A percentile compares a stretch with the other conserved stretches of the same genome.
Evolutionary conservation across 495 filamentous ascomycete species (phyloP).

Genomic region (Penicillium verhagenii): DNA sequence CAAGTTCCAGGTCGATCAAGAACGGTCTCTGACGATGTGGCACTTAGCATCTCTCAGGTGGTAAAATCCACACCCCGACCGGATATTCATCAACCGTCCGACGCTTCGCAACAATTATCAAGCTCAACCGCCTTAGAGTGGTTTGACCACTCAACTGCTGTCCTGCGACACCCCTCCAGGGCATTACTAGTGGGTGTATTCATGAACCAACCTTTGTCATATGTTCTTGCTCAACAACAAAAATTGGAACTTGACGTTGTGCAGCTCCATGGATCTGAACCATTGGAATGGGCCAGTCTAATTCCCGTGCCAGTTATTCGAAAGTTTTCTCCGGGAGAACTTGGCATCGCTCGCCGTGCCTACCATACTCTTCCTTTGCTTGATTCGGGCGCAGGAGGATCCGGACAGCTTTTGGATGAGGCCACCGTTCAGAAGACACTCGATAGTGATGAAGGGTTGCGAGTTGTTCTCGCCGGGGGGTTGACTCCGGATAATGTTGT

Average conservation of each 20-base stretch:
- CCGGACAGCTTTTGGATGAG: slow-evolving; percentile 72
- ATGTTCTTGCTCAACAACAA: slow-evolving; percentile 72
- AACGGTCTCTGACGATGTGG: slow-evolving; percentile 71
- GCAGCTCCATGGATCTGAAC: slow-evolving; percentile 89
- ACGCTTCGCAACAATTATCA: slow-evolving; percentile 14
- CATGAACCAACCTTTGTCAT: slow-evolving; percentile 80
- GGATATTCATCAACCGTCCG: slow-evolving; percentile 44
- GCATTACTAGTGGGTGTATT: slow-evolving; percentile 93
- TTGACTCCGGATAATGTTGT: slow-evolving; percentile 73
- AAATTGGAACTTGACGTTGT: slow-evolving; percentile 83
- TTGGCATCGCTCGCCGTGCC: slow-evolving; percentile 67
- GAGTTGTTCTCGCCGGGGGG: slow-evolving; percentile 80
- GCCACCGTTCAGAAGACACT: slow-evolving; percentile 61
- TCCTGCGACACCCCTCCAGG: slow-evolving; percentile 54
- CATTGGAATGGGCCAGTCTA: slow-evolving; percentile 81
- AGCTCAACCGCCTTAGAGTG: slow-evolving; percentile 52
- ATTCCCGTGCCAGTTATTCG: slow-evolving; percentile 90
- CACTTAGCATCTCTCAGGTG: slow-evolving; percentile 73
- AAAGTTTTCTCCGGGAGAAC: slow-evolving; percentile 71
- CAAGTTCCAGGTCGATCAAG: slow-evolving; percentile 78
- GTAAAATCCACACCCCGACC: slow-evolving; percentile 61
- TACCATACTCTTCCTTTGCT: slow-evolving; percentile 82
- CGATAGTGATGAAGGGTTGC: slow-evolving; percentile 59
- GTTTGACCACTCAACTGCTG: slow-evolving; percentile 57
- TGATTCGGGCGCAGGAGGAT: slow-evolving; percentile 81